Evolutionary conservation across 192 early-diverging fungal genomes (phyloP), one percentile per base, ranked within the genome.

Genomic region (Backusella psychrophila): DNA sequence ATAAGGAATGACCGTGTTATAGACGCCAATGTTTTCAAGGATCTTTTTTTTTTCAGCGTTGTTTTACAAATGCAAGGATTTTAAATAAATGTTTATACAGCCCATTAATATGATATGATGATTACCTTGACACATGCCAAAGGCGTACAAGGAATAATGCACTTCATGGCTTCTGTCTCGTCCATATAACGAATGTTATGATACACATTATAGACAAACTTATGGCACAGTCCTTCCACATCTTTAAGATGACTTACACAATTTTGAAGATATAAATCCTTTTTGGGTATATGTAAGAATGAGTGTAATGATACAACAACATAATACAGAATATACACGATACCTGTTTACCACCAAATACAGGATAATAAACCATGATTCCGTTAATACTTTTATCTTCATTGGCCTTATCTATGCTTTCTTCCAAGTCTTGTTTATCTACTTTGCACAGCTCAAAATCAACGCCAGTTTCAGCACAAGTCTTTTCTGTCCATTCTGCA

Each of bases 341-440:
- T 83, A 91, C 92, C 87, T 96, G 95, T 35, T 93, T 90, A 77
- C 92, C 94, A 65, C 95, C 95, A 88, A 96, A 98, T 19, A 98
- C 96, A 19, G 98, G 98, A 81, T 99, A 99, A 86, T 99, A 99
- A 36, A 99, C 95, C 90, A 99, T 95, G 77, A 99, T 98, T 29
- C 98, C 98, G 79, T 96, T 91, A 21, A 99, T 93, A 0, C 69
- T 69, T 7, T 81, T 67, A 75, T 99, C 96, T 66, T 89, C 81
- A 84, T 99, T 99, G 19, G 98, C 98, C 39, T 93, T 93, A 66
- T 92, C 81, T 68, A 99, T 91, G 72, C 83, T 85, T 68, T 90
- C 87, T 82, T 98, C 96, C 34, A 99, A 90, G 38, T 94, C 91
- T 46, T 93, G 93, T 77, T 94, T 88, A 41, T 89, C 82, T 59